phyloP scores from a whole-genome alignment of 2,329 filamentous ascomycete genomes.

The Penicillium sp. region DNA sequence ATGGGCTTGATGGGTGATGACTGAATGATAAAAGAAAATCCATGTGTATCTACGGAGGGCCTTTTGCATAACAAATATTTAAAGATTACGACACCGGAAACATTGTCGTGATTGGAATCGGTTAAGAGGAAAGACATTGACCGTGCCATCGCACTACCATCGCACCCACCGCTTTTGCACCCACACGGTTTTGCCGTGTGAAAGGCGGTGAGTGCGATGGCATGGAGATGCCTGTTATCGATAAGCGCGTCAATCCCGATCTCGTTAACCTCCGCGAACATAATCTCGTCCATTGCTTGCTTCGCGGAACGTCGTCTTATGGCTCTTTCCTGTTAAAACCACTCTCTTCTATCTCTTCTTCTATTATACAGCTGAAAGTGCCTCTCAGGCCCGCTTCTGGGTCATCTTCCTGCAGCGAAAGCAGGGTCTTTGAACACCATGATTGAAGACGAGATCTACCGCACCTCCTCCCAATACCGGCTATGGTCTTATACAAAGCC shows the following conservation, averaged over 20 bases:
- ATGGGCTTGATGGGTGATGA: not conserved
- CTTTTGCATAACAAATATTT: not conserved
- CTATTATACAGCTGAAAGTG: not conserved
- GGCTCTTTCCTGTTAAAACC: not conserved
- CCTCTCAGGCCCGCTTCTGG: not conserved
- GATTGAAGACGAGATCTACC: constrained; percentile 88
- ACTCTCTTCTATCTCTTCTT: not conserved
- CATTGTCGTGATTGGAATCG: too few species aligned
- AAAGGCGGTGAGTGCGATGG: not conserved
- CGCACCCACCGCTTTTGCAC: too few species aligned
- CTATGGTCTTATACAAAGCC: constrained; percentile 86
- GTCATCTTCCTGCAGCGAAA: not conserved
- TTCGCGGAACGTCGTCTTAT: not conserved
- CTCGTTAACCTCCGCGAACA: not conserved
- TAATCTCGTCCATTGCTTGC: not conserved
- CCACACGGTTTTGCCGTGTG: too few species aligned
- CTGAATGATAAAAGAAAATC: not conserved
- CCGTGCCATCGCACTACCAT: too few species aligned
- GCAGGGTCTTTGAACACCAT: constrained; percentile 44
- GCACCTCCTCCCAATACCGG: constrained; percentile 81
- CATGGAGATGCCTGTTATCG: not conserved
- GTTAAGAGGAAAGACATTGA: too few species aligned
- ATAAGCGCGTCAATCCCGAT: not conserved
- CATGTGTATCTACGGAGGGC: not conserved
- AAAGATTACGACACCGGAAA: not conserved